Evolutionary conservation across 2,329 filamentous ascomycete species (phyloP).

Genomic region (Chrysosporium keratinophilum): DNA sequence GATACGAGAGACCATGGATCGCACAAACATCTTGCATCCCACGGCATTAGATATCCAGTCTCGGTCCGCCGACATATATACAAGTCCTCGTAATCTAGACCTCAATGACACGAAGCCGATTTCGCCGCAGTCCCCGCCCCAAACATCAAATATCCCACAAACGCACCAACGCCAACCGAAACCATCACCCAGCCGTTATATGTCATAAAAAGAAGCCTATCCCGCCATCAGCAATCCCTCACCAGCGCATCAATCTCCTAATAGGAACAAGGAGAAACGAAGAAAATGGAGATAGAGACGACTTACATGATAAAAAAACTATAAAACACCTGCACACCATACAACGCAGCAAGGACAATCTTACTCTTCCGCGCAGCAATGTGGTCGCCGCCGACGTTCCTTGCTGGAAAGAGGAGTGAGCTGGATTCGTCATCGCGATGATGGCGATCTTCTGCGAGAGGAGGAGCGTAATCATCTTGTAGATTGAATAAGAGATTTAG

Average conservation of each 20-base stretch:
- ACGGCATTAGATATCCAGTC: neutral
- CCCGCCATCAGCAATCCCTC: neutral
- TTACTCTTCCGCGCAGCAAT: slow-evolving; percentile 56
- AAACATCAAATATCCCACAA: slow-evolving; percentile 77
- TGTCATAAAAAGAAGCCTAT: slow-evolving; percentile 99
- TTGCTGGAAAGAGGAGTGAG: slow-evolving; percentile 68
- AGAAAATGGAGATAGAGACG: neutral
- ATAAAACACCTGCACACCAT: slow-evolving; percentile 93
- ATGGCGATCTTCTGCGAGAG: neutral
- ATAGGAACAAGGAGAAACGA: neutral
- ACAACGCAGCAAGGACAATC: slow-evolving; percentile 69
- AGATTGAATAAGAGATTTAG: too few species aligned
- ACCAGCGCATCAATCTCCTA: neutral
- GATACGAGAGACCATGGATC: neutral
- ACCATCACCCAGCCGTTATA: slow-evolving; percentile 99
- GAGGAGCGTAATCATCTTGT: too few species aligned
- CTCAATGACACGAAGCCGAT: slow-evolving; percentile 80
- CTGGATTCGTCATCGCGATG: slow-evolving; percentile 39
- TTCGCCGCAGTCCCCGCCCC: slow-evolving; percentile 63
- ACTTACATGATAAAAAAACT: slow-evolving; percentile 99
- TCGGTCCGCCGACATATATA: neutral
- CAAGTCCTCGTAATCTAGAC: neutral
- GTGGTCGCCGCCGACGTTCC: slow-evolving; percentile 46
- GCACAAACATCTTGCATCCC: neutral
- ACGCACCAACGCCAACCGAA: slow-evolving; percentile 76